These are phyloP conservation scores for Cytospora mali DNA, from an alignment of 2,329 filamentous ascomycete genomes.

Conservation along the genomic window DNA sequence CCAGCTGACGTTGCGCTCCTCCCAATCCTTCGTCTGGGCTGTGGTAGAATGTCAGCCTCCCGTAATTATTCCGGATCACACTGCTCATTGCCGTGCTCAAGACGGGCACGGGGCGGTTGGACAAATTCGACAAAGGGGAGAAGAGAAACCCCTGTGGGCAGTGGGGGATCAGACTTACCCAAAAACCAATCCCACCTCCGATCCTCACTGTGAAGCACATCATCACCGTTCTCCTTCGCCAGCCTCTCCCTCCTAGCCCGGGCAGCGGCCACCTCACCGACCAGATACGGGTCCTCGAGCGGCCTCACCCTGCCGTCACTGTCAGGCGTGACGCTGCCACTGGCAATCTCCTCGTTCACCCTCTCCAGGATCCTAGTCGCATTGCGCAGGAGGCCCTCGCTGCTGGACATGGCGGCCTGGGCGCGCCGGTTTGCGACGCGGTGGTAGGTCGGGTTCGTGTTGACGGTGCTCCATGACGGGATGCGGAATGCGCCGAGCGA, in stretches of 20 bases:
- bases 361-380: conserved; percentile 38
- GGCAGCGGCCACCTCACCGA: conserved; percentile 66
- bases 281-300: conserved; percentile 68
- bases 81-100: not conserved
- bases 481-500: conserved; percentile 58
- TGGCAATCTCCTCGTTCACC: conserved; percentile 40
- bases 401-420: conserved; percentile 41
- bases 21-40: conserved; percentile 56
- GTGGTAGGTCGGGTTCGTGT: conserved; percentile 61
- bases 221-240: conserved; percentile 57
- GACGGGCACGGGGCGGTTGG: conserved; percentile 1
- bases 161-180: conserved; percentile 44
- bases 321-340: conserved; percentile 21
- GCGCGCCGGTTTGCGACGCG: conserved; percentile 65
- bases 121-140: conserved; percentile 2
- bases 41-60: conserved; percentile 29
- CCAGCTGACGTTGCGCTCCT: conserved; percentile 55
- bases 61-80: not conserved
- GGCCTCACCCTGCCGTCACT: conserved; percentile 44
- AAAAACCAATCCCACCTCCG: conserved; percentile 64
- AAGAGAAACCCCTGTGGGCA: conserved; percentile 6
- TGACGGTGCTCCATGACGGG: conserved; percentile 60
- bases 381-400: conserved; percentile 37
- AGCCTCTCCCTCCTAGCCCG: conserved; percentile 59
- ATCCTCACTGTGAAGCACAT: conserved; percentile 59